phyloP scores from a whole-genome alignment of 208 protist genomes.

The Crithidia brevicula region DNA sequence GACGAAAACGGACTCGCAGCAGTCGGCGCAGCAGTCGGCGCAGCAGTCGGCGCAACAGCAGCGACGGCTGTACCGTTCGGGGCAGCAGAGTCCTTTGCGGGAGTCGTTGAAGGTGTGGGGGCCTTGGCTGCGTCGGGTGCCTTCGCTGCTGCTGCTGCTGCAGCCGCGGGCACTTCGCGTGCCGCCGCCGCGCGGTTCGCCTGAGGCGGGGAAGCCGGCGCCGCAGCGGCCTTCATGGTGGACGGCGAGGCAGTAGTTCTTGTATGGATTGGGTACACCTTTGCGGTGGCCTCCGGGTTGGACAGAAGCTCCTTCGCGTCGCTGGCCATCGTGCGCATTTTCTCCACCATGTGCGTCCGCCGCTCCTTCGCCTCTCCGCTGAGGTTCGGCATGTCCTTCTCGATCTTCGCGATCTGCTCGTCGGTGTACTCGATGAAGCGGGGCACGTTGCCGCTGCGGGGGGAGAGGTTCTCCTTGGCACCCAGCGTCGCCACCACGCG shows the following conservation, averaged over 20 bases:
- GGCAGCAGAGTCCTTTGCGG: not conserved
- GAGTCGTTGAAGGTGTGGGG: not conserved
- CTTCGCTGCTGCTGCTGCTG: not conserved
- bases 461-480: constrained; percentile 41
- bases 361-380: constrained; percentile 29
- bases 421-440: constrained; percentile 68
- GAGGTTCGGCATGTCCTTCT: constrained; percentile 30
- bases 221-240: constrained; percentile 8
- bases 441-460: constrained; percentile 63
- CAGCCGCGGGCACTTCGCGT: too few species aligned
- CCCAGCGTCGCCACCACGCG: constrained; percentile 32
- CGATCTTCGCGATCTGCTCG: constrained; percentile 35
- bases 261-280: constrained; percentile 42
- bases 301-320: constrained; percentile 48
- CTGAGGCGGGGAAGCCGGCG: not conserved
- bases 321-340: constrained; percentile 44
- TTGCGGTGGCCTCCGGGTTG: constrained; percentile 45
- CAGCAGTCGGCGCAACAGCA: not conserved
- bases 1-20: constrained; percentile 39
- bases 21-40: not conserved
- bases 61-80: not conserved
- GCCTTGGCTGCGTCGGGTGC: not conserved
- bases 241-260: constrained; percentile 4
- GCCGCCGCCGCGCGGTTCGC: not conserved
- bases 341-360: constrained; percentile 31